phyloP scores from a whole-genome alignment of 1,284 basidiomycete genomes.

The Malassezia japonica region DNA sequence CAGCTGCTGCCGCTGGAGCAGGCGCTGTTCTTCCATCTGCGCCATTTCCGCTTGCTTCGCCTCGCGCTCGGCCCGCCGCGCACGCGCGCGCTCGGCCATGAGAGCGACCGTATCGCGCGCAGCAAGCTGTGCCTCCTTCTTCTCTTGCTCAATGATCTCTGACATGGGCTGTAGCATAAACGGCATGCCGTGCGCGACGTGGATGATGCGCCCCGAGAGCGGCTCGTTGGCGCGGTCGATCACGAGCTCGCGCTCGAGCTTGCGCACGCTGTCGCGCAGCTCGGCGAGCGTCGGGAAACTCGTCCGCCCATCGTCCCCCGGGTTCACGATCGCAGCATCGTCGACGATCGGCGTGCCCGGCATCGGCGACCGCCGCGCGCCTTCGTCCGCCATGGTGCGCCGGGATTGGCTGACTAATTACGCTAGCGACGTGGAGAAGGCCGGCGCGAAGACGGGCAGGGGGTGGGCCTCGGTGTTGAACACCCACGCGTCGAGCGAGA shows the following conservation, averaged over 20 bases:
- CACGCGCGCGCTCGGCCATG: constrained; percentile 37
- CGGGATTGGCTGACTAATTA: constrained; percentile 11
- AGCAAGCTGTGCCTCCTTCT: constrained; percentile 30
- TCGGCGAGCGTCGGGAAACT: constrained; percentile 13
- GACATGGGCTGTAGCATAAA: constrained; percentile 37
- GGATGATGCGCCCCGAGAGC: constrained; percentile 44
- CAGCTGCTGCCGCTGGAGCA: constrained; percentile 23
- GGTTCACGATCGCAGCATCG: background rate
- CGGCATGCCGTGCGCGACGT: constrained; percentile 45
- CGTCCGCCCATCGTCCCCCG: background rate
- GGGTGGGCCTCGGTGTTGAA: constrained; percentile 62
- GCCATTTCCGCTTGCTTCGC: constrained; percentile 21
- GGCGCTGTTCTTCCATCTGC: constrained; percentile 23
- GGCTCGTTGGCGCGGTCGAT: constrained; percentile 32
- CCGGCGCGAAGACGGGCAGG: constrained; percentile 37
- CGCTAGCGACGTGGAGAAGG: constrained; percentile 25
- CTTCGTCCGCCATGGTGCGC: background rate
- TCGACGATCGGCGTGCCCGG: background rate
- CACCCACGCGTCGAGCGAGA: constrained; percentile 65
- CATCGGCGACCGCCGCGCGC: background rate
- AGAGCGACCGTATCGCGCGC: constrained; percentile 39
- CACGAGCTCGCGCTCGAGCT: constrained; percentile 38
- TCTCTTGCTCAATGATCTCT: constrained; percentile 35
- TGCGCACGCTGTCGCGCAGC: constrained; percentile 20
- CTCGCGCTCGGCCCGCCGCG: constrained; percentile 23